phyloP scores from a whole-genome alignment of 495 filamentous ascomycete genomes.

The Sporormia fimetaria region DNA sequence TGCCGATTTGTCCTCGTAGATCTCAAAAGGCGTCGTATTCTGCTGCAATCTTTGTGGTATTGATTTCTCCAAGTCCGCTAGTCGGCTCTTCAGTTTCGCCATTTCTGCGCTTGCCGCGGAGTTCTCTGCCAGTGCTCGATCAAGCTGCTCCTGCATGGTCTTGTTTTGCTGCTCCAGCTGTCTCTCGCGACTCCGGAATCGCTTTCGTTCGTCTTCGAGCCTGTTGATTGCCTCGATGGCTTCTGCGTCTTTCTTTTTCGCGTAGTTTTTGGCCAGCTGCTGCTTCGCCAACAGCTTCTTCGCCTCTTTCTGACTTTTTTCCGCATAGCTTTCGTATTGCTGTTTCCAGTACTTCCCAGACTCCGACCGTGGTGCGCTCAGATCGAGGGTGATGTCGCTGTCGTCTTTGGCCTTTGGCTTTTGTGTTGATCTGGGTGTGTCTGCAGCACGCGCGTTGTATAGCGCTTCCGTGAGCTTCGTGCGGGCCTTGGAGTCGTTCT shows the following conservation, averaged over 20 bases:
- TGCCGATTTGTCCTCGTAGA: conserved; percentile 15
- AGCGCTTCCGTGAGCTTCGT: conserved; percentile 45
- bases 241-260: conserved; percentile 77
- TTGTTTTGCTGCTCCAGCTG: conserved; percentile 30
- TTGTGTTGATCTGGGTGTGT: conserved; percentile 29
- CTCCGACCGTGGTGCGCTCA: conserved; percentile 67
- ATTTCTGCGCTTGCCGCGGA: conserved; percentile 19
- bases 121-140: conserved; percentile 23
- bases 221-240: conserved; percentile 59
- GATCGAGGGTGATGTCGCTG: conserved; percentile 58
- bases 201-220: conserved; percentile 52
- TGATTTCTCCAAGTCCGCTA: conserved; percentile 15
- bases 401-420: conserved; percentile 38
- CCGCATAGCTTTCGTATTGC: conserved; percentile 72
- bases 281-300: conserved; percentile 45
- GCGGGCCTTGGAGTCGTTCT: conserved; percentile 29
- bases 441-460: conserved; percentile 27
- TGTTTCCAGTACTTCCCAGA: conserved; percentile 92
- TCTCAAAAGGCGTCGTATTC: conserved; percentile 11
- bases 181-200: conserved; percentile 39
- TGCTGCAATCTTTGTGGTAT: conserved; percentile 3
- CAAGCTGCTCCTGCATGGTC: conserved; percentile 24
- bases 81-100: conserved; percentile 18
- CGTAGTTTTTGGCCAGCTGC: conserved; percentile 74
- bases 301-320: conserved; percentile 55